Percentiles rank a stretch among this genome's conserved stretches.
Conservation (phyloP, 768 basidiomycete species). For the Trametes villosa region DNA sequence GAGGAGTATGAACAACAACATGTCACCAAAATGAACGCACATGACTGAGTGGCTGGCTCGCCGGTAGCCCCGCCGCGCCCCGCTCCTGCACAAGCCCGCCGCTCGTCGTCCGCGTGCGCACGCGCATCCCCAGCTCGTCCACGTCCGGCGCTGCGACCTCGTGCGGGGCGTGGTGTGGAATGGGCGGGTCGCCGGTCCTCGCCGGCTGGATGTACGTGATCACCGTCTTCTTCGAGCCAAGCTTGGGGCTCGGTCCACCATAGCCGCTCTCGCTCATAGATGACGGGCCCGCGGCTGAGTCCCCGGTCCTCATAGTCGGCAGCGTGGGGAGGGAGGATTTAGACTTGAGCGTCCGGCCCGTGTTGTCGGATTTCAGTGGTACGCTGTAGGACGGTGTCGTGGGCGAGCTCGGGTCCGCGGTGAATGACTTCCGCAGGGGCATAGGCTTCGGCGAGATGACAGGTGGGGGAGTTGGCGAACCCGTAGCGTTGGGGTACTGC, state of each 20-base stretch:
- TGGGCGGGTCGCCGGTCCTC: slow-evolving; percentile 51
- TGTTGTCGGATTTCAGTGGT: slow-evolving; percentile 38
- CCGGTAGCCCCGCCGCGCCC: slow-evolving; percentile 37
- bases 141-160: slow-evolving; percentile 29
- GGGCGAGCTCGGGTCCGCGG: slow-evolving; percentile 34
- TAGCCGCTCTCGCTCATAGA: slow-evolving; percentile 24
- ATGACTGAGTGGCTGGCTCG: slow-evolving; percentile 76
- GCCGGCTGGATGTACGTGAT: slow-evolving; percentile 62
- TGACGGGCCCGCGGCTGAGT: slow-evolving; percentile 22
- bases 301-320: slow-evolving; percentile 35
- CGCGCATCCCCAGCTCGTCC: slow-evolving; percentile 45
- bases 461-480: slow-evolving; percentile 43
- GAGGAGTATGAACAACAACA: slow-evolving; percentile 15
- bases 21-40: slow-evolving; percentile 81
- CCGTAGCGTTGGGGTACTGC: slow-evolving; percentile 46
- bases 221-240: slow-evolving; percentile 80
- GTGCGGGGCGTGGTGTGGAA: slow-evolving; percentile 21
- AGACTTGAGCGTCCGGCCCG: slow-evolving; percentile 42
- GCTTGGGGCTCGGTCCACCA: slow-evolving; percentile 34
- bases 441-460: slow-evolving; percentile 44
- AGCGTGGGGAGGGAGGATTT: slow-evolving; percentile 46
- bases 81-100: slow-evolving; percentile 26
- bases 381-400: slow-evolving; percentile 23
- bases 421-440: slow-evolving; percentile 45
- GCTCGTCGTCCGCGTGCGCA: slow-evolving; percentile 33